These are phyloP conservation scores for Colletotrichum viniferum DNA, from an alignment of 2,329 filamentous ascomycete genomes.

Conservation along the genomic window DNA sequence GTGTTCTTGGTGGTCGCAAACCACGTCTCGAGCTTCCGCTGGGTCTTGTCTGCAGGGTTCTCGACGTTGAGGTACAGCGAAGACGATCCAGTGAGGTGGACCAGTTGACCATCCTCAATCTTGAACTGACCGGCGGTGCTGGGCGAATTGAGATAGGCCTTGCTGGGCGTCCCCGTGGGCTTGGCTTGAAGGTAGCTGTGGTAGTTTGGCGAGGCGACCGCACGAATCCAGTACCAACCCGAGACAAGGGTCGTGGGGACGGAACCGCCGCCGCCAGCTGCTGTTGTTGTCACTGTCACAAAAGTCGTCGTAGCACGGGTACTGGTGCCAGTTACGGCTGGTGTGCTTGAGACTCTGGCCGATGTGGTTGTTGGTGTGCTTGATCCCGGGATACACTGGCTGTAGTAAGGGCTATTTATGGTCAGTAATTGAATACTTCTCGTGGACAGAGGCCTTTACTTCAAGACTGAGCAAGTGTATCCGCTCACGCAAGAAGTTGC, in stretches of 20 bases:
- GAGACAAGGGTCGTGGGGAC: slow-evolving; percentile 44
- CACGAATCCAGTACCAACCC: slow-evolving; percentile 63
- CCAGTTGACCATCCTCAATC: slow-evolving; percentile 58
- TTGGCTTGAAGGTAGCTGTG: slow-evolving; percentile 58
- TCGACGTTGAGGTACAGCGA: slow-evolving; percentile 53
- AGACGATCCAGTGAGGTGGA: slow-evolving; percentile 49
- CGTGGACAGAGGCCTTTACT: not conserved
- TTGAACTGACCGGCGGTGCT: slow-evolving; percentile 63
- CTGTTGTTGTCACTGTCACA: slow-evolving; percentile 7
- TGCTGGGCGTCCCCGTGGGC: slow-evolving; percentile 45
- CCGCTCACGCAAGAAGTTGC: slow-evolving; percentile 13
- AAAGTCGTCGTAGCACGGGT: slow-evolving; percentile 7
- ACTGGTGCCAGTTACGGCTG: not conserved
- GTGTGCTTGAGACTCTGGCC: not conserved
- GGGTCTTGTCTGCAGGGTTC: slow-evolving; percentile 46
- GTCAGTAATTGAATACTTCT: not conserved
- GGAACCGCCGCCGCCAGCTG: not conserved
- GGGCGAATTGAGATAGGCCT: slow-evolving; percentile 55
- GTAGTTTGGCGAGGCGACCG: slow-evolving; percentile 61
- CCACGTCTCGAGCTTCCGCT: slow-evolving; percentile 52
- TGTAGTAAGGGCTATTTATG: slow-evolving; percentile 9
- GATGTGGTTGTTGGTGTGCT: not conserved
- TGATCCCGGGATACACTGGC: slow-evolving; percentile 15
- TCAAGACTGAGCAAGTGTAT: slow-evolving; percentile 16
- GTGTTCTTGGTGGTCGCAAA: slow-evolving; percentile 56